Evolutionary conservation across 164 flowering plant species (phyloP).

Genomic region (Vitis labrusca): DNA sequence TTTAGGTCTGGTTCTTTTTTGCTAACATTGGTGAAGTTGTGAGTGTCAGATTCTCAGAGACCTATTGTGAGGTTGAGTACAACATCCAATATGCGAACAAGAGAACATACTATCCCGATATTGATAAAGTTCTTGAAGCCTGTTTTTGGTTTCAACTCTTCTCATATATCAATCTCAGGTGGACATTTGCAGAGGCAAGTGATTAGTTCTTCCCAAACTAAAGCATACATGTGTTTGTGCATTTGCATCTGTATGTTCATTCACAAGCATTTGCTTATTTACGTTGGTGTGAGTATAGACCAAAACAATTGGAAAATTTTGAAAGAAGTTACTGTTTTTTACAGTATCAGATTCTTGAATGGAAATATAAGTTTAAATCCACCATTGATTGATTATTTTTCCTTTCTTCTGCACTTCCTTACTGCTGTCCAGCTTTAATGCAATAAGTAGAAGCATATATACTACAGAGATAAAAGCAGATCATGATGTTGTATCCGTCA

Average conservation of each 20-base stretch:
- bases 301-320: neutral
- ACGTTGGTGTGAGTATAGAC: neutral
- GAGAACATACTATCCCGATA: slow-evolving; percentile 47
- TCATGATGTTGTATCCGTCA: slow-evolving; percentile 42
- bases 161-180: slow-evolving; percentile 67
- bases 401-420: neutral
- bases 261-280: neutral
- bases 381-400: neutral
- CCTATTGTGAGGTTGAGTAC: slow-evolving; percentile 80
- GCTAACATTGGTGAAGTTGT: slow-evolving; percentile 2
- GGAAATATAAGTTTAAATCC: neutral
- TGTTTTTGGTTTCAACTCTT: slow-evolving; percentile 81
- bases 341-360: neutral
- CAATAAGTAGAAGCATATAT: slow-evolving; percentile 55
- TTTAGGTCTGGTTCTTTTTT: slow-evolving; percentile 1
- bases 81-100: slow-evolving; percentile 59
- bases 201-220: neutral
- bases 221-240: neutral
- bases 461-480: slow-evolving; percentile 48
- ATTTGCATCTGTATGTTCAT: neutral
- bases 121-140: slow-evolving; percentile 72
- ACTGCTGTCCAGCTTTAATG: slow-evolving; percentile 55
- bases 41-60: slow-evolving; percentile 59
- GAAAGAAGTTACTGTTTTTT: neutral
- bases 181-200: slow-evolving; percentile 74